Evolutionary conservation across 1,284 basidiomycete species (phyloP).

Genomic region (Sparassis latifolia): DNA sequence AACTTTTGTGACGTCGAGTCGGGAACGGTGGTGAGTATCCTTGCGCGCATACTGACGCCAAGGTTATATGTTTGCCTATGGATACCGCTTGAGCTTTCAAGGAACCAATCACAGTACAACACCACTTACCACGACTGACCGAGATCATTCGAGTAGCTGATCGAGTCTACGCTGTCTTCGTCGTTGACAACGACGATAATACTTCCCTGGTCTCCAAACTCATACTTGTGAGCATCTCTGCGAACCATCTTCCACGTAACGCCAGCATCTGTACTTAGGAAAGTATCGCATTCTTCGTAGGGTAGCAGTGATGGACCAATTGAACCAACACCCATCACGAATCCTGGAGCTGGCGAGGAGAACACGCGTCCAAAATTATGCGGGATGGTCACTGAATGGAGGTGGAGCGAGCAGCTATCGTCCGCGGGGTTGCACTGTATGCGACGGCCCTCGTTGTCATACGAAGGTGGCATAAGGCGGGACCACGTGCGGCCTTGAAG

Average conservation of each 20-base stretch:
- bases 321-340: conserved; percentile 92
- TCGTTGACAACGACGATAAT: conserved; percentile 85
- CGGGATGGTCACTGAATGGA: conserved; percentile 86
- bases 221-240: conserved; percentile 84
- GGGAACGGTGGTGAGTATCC: conserved; percentile 76
- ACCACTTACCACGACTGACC: conserved; percentile 74
- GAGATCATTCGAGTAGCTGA: conserved; percentile 83
- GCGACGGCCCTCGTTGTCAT: conserved; percentile 53
- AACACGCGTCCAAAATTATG: conserved; percentile 94
- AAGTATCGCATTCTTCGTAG: conserved; percentile 92
- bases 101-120: not conserved
- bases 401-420: conserved; percentile 74
- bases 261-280: conserved; percentile 87
- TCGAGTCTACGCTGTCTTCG: conserved; percentile 69
- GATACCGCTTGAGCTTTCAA: not conserved
- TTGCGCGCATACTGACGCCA: conserved; percentile 68
- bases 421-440: conserved; percentile 60
- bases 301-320: conserved; percentile 67
- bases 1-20: conserved; percentile 95
- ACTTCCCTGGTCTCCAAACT: conserved; percentile 89
- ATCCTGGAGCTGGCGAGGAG: conserved; percentile 89
- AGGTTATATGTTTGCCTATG: conserved; percentile 67
- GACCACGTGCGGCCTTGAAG: conserved; percentile 68
- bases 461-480: conserved; percentile 57
- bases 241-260: conserved; percentile 79